A percentile compares a stretch with the other conserved stretches of the same genome.
phyloP scores from a whole-genome alignment of 208 protist species.

The Leishmania amazonensis region DNA sequence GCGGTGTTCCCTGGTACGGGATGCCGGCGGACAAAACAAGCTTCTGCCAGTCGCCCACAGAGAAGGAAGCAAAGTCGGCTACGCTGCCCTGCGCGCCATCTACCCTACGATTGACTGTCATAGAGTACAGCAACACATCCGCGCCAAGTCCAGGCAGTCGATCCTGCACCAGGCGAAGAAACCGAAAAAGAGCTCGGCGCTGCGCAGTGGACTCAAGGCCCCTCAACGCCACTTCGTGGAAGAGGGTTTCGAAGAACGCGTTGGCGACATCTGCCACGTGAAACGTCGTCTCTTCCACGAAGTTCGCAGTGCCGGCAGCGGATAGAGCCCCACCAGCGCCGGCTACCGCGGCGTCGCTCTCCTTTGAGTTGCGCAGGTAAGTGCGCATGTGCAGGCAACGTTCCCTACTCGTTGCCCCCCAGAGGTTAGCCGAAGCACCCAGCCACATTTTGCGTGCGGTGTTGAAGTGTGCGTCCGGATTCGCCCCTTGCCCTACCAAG shows the following conservation, averaged over 20 bases:
- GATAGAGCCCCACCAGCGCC: background rate
- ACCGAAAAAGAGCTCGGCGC: constrained; percentile 40
- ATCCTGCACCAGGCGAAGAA: constrained; percentile 45
- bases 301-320: background rate
- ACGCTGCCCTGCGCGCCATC: background rate
- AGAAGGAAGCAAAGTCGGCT: constrained; percentile 7
- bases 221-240: constrained; percentile 56
- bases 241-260: constrained; percentile 66
- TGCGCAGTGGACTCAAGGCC: constrained; percentile 27
- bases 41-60: constrained; percentile 42
- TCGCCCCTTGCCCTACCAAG: constrained; percentile 5
- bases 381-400: constrained; percentile 27
- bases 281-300: constrained; percentile 44
- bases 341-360: background rate
- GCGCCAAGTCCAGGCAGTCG: constrained; percentile 45
- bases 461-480: constrained; percentile 5
- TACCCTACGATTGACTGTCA: constrained; percentile 1
- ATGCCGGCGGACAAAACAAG: constrained; percentile 50
- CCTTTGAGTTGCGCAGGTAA: constrained; percentile 23
- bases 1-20: constrained; percentile 48
- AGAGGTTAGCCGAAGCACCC: background rate
- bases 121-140: constrained; percentile 33
- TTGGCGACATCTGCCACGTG: constrained; percentile 51
- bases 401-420: constrained; percentile 5
- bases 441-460: constrained; percentile 14